Conservation (phyloP, 2,329 filamentous ascomycete species). For the Rhynchosporium graminicola region DNA sequence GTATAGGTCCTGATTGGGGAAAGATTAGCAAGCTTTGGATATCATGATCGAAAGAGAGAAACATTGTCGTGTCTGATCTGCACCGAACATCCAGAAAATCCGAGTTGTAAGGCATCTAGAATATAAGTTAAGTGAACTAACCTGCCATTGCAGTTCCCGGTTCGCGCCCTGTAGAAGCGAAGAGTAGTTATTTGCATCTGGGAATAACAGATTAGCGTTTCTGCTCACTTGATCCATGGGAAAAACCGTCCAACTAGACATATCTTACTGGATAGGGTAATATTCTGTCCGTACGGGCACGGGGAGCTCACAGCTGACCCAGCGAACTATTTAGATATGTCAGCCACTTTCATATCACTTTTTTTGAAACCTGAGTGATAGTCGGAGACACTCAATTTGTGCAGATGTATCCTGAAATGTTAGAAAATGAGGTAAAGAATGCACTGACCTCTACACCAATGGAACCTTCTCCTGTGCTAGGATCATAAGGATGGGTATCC, state of each 20-base stretch:
- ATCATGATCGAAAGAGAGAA: not conserved
- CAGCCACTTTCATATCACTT: no score
- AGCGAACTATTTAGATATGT: conserved; percentile 47
- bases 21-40: not conserved
- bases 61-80: not conserved
- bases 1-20: conserved; percentile 55
- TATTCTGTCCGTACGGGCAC: conserved; percentile 59
- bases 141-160: conserved; percentile 67
- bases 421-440: no score
- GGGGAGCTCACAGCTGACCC: conserved; percentile 66
- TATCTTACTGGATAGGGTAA: conserved; percentile 47
- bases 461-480: conserved; percentile 53
- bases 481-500: conserved; percentile 54
- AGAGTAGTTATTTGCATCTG: conserved; percentile 49
- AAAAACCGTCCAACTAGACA: not conserved
- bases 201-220: not conserved
- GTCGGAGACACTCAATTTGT: no score
- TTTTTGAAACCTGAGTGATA: no score
- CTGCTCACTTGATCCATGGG: not conserved
- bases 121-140: not conserved
- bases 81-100: not conserved
- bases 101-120: not conserved
- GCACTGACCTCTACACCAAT: conserved; percentile 54
- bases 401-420: no score
- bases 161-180: conserved; percentile 52